Evolutionary conservation across 2,329 filamentous ascomycete genomes (phyloP), one percentile per base, ranked within the genome.

Genomic region (Exutisphaerella laricina): DNA sequence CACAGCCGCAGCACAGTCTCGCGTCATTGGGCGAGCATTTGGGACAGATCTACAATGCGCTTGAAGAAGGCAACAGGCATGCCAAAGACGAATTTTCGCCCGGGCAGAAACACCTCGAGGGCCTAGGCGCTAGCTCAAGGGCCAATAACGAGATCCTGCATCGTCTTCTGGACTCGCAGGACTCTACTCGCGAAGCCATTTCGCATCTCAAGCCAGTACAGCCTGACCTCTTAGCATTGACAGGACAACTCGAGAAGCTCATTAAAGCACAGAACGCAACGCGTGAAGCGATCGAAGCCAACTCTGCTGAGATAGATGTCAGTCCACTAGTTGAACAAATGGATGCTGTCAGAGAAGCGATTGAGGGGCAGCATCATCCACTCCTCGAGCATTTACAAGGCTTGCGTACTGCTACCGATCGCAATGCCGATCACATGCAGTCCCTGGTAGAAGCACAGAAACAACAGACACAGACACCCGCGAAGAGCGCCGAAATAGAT

Each of bases 191-290:
- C 9, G 9, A 31, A 21, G 25, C 25, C 5, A 6, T 39, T 7
- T 12, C 25, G 8, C 36, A 39, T 7, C 13, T 12, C 10, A 20
- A 26, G 23, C 23, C 25, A 14, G 12, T 20, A 7, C n/a, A 22
- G 5, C 6, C 21, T 18, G 32, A 44, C 20, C 30, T 44, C 16
- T 16, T 18, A n/a, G 18, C 33, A 14, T 33, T 38, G 32, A 35
- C 34, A n/a, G 34, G 39, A 10, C 36, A 40, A 2, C 39, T 48
- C 5, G 37, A 39, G 6, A 34, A 51, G 23, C 41, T 59, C 2
- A 29, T 59, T 18, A 50, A 53, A 32, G 42, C 46, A 14, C 55
- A 56, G 30, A 49, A 53, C 13, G 51, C 46, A 5, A 53, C 42
- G 12, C 42, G 39, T 25, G 36, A 49, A n/a, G 46, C 45, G 8